Conservation (phyloP, 108 stramenopile genomes). For the Parietichytrium sp. region DNA sequence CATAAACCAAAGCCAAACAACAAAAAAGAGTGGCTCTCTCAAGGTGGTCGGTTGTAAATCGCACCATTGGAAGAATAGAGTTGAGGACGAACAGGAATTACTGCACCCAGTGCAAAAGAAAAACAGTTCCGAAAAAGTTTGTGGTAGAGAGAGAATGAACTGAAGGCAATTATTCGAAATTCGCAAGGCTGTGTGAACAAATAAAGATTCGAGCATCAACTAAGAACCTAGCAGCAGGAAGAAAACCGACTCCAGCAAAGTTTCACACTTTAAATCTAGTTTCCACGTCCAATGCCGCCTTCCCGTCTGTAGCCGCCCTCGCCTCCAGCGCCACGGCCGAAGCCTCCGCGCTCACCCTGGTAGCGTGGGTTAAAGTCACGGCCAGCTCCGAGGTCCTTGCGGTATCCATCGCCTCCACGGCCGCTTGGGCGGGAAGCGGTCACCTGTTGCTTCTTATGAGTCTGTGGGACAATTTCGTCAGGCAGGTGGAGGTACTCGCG, state of each 20-base stretch:
- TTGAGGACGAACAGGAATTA: too few relatives aligned
- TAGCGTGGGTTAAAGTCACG: constrained; percentile 22
- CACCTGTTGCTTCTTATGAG: constrained; percentile 78
- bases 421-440: constrained; percentile 78
- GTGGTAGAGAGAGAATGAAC: too few relatives aligned
- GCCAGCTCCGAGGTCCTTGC: constrained; percentile 67
- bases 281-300: constrained; percentile 38
- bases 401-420: constrained; percentile 75
- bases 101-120: too few relatives aligned
- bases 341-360: constrained; percentile 57
- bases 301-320: constrained; percentile 29
- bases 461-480: constrained; percentile 89
- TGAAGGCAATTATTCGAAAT: too few relatives aligned
- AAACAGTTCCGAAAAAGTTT: too few relatives aligned
- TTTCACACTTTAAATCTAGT: neutral
- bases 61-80: too few relatives aligned
- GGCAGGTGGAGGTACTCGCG: constrained; percentile 86
- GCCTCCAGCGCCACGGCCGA: constrained; percentile 73
- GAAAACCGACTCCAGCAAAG: neutral
- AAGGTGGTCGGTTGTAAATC: too few relatives aligned
- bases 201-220: too few relatives aligned
- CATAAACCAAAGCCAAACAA: too few relatives aligned
- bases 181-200: too few relatives aligned
- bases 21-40: too few relatives aligned
- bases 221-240: too few relatives aligned